Percentiles rank a stretch among this genome's conserved stretches.
phyloP scores from a whole-genome alignment of 768 basidiomycete species.

The Steccherinum ochraceum region DNA sequence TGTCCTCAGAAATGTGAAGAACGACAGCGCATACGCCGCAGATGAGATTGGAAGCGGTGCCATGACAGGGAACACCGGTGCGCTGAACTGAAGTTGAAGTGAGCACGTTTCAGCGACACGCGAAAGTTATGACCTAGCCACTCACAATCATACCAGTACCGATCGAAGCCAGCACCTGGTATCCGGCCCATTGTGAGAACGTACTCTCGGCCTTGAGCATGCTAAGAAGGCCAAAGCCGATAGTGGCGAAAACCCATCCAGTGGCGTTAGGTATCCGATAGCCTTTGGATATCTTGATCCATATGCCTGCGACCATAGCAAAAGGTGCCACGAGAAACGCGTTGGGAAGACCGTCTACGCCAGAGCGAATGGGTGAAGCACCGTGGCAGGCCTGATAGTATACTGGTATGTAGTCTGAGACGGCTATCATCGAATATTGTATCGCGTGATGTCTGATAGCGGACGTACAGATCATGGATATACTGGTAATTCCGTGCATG shows the following conservation, averaged over 20 bases:
- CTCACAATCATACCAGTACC: slow-evolving; percentile 16
- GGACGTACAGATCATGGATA: slow-evolving; percentile 18
- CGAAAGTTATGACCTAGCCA: neutral
- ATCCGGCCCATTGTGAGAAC: slow-evolving; percentile 21
- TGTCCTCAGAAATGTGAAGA: slow-evolving; percentile 22
- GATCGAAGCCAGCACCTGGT: slow-evolving; percentile 17
- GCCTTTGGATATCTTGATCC: slow-evolving; percentile 17
- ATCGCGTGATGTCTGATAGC: neutral
- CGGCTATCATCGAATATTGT: neutral
- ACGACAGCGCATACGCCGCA: slow-evolving; percentile 28
- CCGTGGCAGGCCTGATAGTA: slow-evolving; percentile 38
- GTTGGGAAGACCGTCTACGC: slow-evolving; percentile 18
- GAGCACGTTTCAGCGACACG: neutral
- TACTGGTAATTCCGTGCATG: slow-evolving; percentile 11
- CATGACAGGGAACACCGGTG: slow-evolving; percentile 17
- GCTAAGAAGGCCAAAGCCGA: slow-evolving; percentile 32
- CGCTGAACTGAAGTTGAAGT: neutral
- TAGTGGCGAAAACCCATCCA: slow-evolving; percentile 30
- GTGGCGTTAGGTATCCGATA: slow-evolving; percentile 24
- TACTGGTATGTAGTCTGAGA: slow-evolving; percentile 34
- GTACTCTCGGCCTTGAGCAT: slow-evolving; percentile 18
- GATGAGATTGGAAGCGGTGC: slow-evolving; percentile 23
- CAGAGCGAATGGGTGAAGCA: slow-evolving; percentile 24
- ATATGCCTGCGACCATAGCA: slow-evolving; percentile 21
- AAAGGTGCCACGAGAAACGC: slow-evolving; percentile 23